Percentiles rank a stretch among this genome's conserved stretches.
phyloP scores from a whole-genome alignment of 371 early-diverging fungal genomes.

The Mortierella sp. region DNA sequence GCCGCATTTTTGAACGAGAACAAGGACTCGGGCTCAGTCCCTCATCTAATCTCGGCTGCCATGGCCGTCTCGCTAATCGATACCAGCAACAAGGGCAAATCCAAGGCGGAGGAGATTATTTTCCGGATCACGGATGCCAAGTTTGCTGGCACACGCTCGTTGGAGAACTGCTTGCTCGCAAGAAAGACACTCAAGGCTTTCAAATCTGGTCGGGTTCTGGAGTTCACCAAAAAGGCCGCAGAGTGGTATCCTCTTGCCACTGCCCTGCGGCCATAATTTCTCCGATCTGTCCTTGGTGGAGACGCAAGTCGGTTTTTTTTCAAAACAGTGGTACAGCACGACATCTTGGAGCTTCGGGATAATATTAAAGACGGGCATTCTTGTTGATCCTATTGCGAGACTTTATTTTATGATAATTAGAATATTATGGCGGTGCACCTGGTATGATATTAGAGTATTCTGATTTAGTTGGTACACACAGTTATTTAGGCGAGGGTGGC shows the following conservation, averaged over 20 bases:
- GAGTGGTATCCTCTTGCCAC: conserved; percentile 38
- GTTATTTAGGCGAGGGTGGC: conserved; percentile 1
- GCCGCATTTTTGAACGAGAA: conserved; percentile 31
- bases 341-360: too few species aligned
- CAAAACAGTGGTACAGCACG: too few species aligned
- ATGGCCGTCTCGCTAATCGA: conserved; percentile 51
- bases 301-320: too few species aligned
- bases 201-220: conserved; percentile 28
- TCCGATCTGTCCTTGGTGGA: too few species aligned
- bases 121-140: conserved; percentile 31
- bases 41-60: conserved; percentile 57
- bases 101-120: conserved; percentile 50
- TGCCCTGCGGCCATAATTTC: conserved; percentile 14
- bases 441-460: background rate
- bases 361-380: too few species aligned
- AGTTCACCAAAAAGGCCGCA: conserved; percentile 28
- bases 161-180: conserved; percentile 28
- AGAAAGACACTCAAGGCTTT: conserved; percentile 39
- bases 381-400: background rate
- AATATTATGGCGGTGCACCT: background rate
- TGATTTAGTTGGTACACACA: background rate
- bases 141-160: conserved; percentile 21
- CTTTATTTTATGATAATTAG: too few species aligned
- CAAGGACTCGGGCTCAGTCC: conserved; percentile 50
- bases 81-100: conserved; percentile 8